These are phyloP conservation scores for Aureobasidium namibiae DNA, from an alignment of 2,329 filamentous ascomycete genomes.

Conservation along the genomic window DNA sequence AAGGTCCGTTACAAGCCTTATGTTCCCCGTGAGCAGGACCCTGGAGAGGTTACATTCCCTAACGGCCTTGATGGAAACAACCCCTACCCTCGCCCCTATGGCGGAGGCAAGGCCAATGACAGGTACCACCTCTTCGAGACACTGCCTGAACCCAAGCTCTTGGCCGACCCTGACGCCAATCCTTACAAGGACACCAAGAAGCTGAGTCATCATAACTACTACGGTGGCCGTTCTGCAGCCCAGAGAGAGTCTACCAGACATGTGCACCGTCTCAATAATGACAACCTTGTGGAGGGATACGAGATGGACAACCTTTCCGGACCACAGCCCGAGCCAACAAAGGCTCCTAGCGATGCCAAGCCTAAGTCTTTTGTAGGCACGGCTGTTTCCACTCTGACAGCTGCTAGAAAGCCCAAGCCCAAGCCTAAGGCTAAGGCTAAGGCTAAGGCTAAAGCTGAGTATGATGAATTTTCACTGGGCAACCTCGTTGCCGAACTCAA, in stretches of 20 bases:
- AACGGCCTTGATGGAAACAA: background rate
- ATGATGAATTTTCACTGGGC: background rate
- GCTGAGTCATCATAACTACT: background rate
- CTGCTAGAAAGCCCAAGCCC: background rate
- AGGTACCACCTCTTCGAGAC: background rate
- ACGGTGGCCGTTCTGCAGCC: background rate
- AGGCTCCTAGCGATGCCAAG: background rate
- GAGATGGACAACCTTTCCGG: background rate
- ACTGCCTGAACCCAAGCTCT: background rate
- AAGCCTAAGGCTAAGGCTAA: background rate
- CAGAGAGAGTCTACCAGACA: conserved; percentile 3
- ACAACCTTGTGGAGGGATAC: background rate
- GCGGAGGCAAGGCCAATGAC: background rate
- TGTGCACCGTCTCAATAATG: background rate
- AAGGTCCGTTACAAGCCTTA: background rate
- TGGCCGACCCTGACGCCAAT: background rate
- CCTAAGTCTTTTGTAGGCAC: background rate
- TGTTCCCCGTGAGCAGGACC: background rate
- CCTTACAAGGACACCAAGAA: background rate
- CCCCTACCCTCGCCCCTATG: background rate
- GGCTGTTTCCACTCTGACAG: background rate
- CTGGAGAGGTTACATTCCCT: background rate
- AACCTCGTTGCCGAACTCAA: background rate
- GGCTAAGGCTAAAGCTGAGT: too few relatives aligned
- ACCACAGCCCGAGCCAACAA: background rate